Conservation (phyloP, 139 green algal genomes). For the Zygnema circumcarinatum region DNA sequence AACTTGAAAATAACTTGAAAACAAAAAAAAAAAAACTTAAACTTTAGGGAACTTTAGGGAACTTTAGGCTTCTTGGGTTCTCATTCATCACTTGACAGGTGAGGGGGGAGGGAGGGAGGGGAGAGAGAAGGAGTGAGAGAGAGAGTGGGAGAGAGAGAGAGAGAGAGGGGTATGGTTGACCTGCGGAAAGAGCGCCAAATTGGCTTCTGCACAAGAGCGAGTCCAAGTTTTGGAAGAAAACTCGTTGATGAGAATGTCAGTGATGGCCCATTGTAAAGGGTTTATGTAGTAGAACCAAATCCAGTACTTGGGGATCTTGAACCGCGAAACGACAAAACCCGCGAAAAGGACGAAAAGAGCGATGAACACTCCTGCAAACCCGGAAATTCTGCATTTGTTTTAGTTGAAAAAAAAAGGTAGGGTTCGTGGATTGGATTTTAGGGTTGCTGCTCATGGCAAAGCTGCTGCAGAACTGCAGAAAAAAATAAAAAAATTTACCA, state of each 20-base stretch:
- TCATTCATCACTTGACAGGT: too few species aligned
- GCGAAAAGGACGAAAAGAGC: constrained; percentile 42
- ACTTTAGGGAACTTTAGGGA: too few species aligned
- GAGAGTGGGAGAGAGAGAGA: constrained; percentile 10
- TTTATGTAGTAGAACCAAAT: constrained; percentile 60
- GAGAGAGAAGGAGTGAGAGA: constrained; percentile 8
- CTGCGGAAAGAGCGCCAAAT: too few species aligned
- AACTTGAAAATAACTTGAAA: too few species aligned
- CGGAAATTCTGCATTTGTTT: too few species aligned
- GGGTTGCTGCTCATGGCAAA: too few species aligned
- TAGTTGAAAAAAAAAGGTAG: too few species aligned
- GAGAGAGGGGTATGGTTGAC: too few species aligned
- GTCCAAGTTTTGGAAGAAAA: constrained; percentile 30
- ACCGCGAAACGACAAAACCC: constrained; percentile 25
- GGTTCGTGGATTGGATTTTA: too few species aligned
- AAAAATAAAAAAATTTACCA: too few species aligned
- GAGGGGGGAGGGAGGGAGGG: neutral
- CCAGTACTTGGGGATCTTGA: constrained; percentile 53
- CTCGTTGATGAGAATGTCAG: constrained; percentile 50
- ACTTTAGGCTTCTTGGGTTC: too few species aligned
- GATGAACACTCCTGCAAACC: constrained; percentile 33
- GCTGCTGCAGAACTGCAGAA: neutral
- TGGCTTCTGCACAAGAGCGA: neutral
- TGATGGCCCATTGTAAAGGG: constrained; percentile 46
- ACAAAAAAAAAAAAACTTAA: too few species aligned